Base-by-base conservation (phyloP, 768 basidiomycete genomes). In the Artomyces pyxidatus region DNA sequence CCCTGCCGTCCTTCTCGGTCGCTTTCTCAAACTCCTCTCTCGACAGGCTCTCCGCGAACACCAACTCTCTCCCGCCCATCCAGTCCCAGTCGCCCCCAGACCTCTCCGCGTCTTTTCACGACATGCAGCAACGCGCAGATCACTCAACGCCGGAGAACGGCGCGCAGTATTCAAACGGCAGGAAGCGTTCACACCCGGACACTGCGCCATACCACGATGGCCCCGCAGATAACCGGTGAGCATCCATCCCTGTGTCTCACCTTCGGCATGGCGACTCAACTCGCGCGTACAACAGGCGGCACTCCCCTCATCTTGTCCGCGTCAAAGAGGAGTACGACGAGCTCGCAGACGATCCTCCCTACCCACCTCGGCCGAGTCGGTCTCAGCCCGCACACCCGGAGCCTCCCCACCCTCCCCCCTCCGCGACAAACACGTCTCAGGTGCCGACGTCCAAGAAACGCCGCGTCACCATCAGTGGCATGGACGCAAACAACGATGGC, bases 1-100 rank as follows among this genome's bases (percentile, higher is more conserved):
- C 85, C 9, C 77, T 89, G 32, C 87, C 87, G 35, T 84, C 87
- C 37, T 89, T 89, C 65, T 80, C 82, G 2, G 81, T 85, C 68
- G 78, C 87, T 0, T 89, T 89, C 68, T 78, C 74, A 62, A 68
- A 58, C 45, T 74, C 75, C 1, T 78, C 80, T 6, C 65, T 85
- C 47, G 69, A 62, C 64, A 72, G 66, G 51, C 71, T 80, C 19
- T 63, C 75, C 1, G 62, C 70, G 29, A 67, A 68, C 48, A 76
- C 67, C 64, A 82, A 80, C 63, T 67, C 63, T 37, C 70, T 87
- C 3, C 84, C 85, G 10, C 85, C 83, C 47, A 84, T 86, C 42
- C 80, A 84, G 48, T 58, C 70, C 39, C 71, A 65, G 43, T 69
- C 57, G 44, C 67, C 58, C 19, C 48, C 57, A 39, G 57, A 63